A percentile compares a stretch with the other conserved stretches of the same genome.
Evolutionary conservation across 345 rosid genomes (phyloP).

Genomic region (Aquilaria sinensis): DNA sequence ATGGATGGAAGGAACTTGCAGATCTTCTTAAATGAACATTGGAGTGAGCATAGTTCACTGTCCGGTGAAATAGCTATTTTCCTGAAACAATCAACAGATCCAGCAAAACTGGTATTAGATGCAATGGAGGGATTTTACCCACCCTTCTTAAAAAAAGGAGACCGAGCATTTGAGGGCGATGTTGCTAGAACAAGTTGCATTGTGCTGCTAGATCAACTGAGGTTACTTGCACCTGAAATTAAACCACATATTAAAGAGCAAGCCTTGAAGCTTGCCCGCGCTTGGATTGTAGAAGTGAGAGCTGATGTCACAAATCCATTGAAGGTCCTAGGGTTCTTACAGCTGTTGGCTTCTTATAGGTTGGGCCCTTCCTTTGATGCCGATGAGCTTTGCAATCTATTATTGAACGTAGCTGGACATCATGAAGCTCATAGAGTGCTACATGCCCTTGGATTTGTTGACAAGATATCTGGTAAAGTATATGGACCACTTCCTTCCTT

Average conservation of each 20-base stretch:
- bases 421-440: constrained; percentile 15
- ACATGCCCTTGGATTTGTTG: constrained; percentile 19
- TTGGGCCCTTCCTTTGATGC: constrained; percentile 23
- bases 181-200: constrained; percentile 6
- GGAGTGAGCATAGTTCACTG: constrained; percentile 11
- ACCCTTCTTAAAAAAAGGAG: constrained; percentile 10
- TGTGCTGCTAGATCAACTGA: constrained; percentile 18
- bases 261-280: constrained; percentile 20
- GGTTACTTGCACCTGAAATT: constrained; percentile 15
- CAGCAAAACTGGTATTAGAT: constrained; percentile 27
- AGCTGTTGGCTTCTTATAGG: constrained; percentile 21
- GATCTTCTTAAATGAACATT: constrained; percentile 17
- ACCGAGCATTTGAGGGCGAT: constrained; percentile 6
- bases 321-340: constrained; percentile 29
- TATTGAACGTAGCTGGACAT: constrained; percentile 15
- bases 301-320: constrained; percentile 5
- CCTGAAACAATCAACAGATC: constrained; percentile 23
- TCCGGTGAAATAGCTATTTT: constrained; percentile 11
- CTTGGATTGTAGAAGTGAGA: constrained; percentile 22
- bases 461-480: constrained; percentile 10
- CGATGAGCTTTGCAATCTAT: constrained; percentile 19
- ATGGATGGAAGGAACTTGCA: constrained; percentile 19
- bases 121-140: constrained; percentile 26
- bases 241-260: constrained; percentile 19
- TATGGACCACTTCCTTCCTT: neutral